Percentiles rank a stretch among this genome's conserved stretches.
phyloP scores from a whole-genome alignment of 1,139 yeast species.

The Scheffersomyces parashehatae region DNA sequence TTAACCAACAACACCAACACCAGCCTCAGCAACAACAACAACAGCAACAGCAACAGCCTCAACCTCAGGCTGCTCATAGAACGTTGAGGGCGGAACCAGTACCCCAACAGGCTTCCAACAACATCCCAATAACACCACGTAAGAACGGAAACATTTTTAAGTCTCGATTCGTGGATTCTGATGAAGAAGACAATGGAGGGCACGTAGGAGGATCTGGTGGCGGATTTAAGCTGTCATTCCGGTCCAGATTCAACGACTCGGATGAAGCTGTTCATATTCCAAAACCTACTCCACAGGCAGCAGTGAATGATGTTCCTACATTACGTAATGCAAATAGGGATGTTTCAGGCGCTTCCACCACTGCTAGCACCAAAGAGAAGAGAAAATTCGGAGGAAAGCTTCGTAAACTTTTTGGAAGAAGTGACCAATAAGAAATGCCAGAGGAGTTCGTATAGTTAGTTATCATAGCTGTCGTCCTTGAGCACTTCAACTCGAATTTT shows the following conservation, averaged over 20 bases:
- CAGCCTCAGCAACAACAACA: constrained; percentile 2
- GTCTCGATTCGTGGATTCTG: constrained; percentile 61
- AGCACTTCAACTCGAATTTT: no score
- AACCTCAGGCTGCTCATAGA: constrained; percentile 1
- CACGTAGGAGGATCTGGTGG: constrained; percentile 7
- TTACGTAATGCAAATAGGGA: constrained; percentile 5
- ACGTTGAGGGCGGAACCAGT: not conserved
- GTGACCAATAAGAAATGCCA: not conserved
- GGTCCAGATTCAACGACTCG: constrained; percentile 22
- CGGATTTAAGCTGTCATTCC: constrained; percentile 3
- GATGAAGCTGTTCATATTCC: constrained; percentile 15
- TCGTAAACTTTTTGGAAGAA: constrained; percentile 60
- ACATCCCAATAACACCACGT: not conserved
- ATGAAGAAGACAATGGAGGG: constrained; percentile 30
- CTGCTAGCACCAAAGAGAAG: constrained; percentile 36
- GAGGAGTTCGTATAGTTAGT: no score
- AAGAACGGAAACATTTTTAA: constrained; percentile 13
- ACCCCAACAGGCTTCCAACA: not conserved
- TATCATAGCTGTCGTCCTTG: no score
- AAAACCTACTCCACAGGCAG: constrained; percentile 2
- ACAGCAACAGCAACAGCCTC: constrained; percentile 5
- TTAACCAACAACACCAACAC: constrained; percentile 2
- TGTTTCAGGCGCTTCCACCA: not conserved
- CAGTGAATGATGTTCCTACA: constrained; percentile 4
- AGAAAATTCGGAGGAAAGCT: constrained; percentile 54